Evolutionary conservation across 257 asterid genomes (phyloP).

Genomic region (Nicotiana obtusifolia): DNA sequence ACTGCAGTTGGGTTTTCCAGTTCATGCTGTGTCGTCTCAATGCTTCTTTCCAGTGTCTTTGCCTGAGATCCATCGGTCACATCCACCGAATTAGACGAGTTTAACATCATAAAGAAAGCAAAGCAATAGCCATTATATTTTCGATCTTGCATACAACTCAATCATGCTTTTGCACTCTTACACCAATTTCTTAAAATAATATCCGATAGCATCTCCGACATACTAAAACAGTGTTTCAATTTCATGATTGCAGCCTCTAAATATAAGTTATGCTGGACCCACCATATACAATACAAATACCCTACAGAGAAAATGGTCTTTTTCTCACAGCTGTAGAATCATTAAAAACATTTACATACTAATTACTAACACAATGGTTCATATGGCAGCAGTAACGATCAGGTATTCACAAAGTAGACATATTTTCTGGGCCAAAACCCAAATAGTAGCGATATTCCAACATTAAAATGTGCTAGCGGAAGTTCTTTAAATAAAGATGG

Average conservation of each 20-base stretch:
- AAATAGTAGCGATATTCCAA: not conserved
- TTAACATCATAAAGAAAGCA: not conserved
- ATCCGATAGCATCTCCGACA: not conserved
- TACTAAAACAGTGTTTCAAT: not conserved
- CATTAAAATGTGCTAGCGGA: not conserved
- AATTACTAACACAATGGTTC: not conserved
- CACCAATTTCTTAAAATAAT: not conserved
- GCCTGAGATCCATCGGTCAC: constrained; percentile 33
- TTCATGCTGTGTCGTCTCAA: constrained; percentile 53
- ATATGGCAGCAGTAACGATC: not conserved
- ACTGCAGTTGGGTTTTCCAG: constrained; percentile 70
- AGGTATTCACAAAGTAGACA: not conserved
- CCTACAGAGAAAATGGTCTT: not conserved
- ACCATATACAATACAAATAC: not conserved
- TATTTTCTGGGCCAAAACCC: not conserved
- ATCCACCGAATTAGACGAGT: not conserved
- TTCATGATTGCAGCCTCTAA: not conserved
- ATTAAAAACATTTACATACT: not conserved
- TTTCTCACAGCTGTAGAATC: not conserved
- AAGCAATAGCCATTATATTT: not conserved
- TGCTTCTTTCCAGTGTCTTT: constrained; percentile 63
- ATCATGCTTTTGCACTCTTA: not conserved
- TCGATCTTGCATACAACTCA: not conserved
- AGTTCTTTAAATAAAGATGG: not conserved
- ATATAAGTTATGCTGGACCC: not conserved